phyloP scores from a whole-genome alignment of 208 protist species.

The Trypanosomatidae sp. region DNA sequence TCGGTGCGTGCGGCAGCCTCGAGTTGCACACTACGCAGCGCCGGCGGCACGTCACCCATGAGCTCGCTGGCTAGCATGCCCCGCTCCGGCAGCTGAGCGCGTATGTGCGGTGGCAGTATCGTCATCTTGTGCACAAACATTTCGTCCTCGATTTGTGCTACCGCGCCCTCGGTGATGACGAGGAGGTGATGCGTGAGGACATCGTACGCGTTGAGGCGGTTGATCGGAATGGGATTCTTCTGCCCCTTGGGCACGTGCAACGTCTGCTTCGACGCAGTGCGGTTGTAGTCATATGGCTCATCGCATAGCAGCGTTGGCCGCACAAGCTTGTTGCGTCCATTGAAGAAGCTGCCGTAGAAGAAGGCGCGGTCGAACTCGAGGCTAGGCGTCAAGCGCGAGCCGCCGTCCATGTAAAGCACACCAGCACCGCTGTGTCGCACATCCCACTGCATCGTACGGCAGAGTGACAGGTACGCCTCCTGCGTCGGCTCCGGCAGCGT shows the following conservation, averaged over 20 bases:
- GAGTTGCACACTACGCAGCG: slow-evolving; percentile 63
- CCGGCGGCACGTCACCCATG: slow-evolving; percentile 53
- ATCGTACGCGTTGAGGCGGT: slow-evolving; percentile 87
- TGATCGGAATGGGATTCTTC: slow-evolving; percentile 87
- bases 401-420: slow-evolving; percentile 87
- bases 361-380: slow-evolving; percentile 77
- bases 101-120: slow-evolving; percentile 80
- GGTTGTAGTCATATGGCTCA: slow-evolving; percentile 83
- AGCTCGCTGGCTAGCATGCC: slow-evolving; percentile 55
- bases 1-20: slow-evolving; percentile 77
- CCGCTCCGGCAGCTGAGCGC: slow-evolving; percentile 67
- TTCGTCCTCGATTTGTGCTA: slow-evolving; percentile 83
- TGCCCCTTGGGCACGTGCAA: slow-evolving; percentile 74
- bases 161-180: slow-evolving; percentile 82
- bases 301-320: slow-evolving; percentile 78
- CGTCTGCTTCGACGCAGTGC: slow-evolving; percentile 48
- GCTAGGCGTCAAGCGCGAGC: slow-evolving; percentile 74
- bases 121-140: slow-evolving; percentile 76
- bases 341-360: slow-evolving; percentile 88
- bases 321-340: slow-evolving; percentile 84
- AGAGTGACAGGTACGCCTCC: slow-evolving; percentile 64
- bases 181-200: slow-evolving; percentile 67
- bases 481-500: slow-evolving; percentile 71
- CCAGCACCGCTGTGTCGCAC: slow-evolving; percentile 80
- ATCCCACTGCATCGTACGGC: slow-evolving; percentile 78